Evolutionary conservation across 1,139 yeast species (phyloP).

Genomic region (Saccharomycopsis hybrid): DNA sequence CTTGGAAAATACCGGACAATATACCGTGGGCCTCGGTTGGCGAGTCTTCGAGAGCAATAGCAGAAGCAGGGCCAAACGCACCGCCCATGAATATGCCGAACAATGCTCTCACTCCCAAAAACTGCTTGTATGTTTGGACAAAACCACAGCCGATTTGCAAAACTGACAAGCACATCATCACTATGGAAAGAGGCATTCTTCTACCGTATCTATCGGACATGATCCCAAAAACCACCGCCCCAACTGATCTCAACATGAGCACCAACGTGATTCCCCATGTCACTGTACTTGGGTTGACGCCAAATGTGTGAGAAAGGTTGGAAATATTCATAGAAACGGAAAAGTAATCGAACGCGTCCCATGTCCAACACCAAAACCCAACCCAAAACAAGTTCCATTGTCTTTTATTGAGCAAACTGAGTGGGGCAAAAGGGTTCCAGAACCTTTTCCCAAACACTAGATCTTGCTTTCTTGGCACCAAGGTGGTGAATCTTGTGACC

Average conservation of each 20-base stretch:
- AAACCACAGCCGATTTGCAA: slow-evolving; percentile 73
- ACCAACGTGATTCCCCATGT: slow-evolving; percentile 82
- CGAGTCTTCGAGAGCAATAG: slow-evolving; percentile 62
- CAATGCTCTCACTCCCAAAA: slow-evolving; percentile 61
- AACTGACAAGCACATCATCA: slow-evolving; percentile 47
- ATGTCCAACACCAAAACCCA: slow-evolving; percentile 69
- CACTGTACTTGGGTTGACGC: slow-evolving; percentile 44
- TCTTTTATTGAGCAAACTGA: slow-evolving; percentile 37
- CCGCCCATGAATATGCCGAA: slow-evolving; percentile 72
- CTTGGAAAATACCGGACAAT: slow-evolving; percentile 61
- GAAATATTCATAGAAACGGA: slow-evolving; percentile 57
- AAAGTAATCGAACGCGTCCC: slow-evolving; percentile 78
- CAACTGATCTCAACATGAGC: slow-evolving; percentile 73
- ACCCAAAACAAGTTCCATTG: slow-evolving; percentile 60
- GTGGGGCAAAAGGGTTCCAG: slow-evolving; percentile 47
- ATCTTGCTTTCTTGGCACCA: slow-evolving; percentile 12
- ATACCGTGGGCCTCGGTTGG: slow-evolving; percentile 59
- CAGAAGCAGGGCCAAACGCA: slow-evolving; percentile 59
- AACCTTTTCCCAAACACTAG: slow-evolving; percentile 7
- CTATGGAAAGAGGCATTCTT: slow-evolving; percentile 59
- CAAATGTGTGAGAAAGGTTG: slow-evolving; percentile 47
- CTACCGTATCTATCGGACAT: slow-evolving; percentile 66
- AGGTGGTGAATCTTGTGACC: slow-evolving; percentile 14
- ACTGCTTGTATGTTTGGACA: slow-evolving; percentile 54
- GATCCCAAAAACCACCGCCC: slow-evolving; percentile 65